phyloP scores from a whole-genome alignment of 192 early-diverging fungal genomes.

The Chytriomyces confervae region DNA sequence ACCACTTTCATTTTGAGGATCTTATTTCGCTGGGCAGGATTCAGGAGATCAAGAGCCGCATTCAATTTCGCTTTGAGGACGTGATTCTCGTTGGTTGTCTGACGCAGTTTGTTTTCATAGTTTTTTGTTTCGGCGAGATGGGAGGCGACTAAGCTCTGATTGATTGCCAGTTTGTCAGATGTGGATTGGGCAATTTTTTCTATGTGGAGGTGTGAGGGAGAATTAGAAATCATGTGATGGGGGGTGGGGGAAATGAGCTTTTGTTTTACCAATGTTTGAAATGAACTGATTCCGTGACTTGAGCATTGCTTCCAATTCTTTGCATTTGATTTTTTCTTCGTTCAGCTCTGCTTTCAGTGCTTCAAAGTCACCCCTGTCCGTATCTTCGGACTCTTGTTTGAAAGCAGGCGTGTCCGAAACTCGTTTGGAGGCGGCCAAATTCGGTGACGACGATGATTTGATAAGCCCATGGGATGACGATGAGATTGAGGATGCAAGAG shows the following conservation, averaged over 20 bases:
- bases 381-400: background rate
- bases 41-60: background rate
- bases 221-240: background rate
- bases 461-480: background rate
- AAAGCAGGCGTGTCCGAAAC: background rate
- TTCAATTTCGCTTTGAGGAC: background rate
- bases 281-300: constrained; percentile 22
- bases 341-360: background rate
- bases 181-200: constrained; percentile 21
- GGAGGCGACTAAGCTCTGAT: background rate
- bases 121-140: constrained; percentile 12
- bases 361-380: no score
- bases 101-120: background rate
- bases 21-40: background rate
- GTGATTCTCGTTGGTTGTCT: background rate
- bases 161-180: constrained; percentile 14
- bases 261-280: constrained; percentile 8
- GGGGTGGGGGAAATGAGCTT: background rate
- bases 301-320: background rate
- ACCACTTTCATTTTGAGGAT: background rate
- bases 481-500: constrained; percentile 3
- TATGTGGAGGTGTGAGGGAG: background rate
- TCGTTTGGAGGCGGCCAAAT: background rate
- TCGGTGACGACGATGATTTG: background rate
- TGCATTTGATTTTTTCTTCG: background rate